Percentiles rank a stretch among this genome's conserved stretches.
phyloP scores from a whole-genome alignment of 2,329 filamentous ascomycete species.

The Colletotrichum sp. region DNA sequence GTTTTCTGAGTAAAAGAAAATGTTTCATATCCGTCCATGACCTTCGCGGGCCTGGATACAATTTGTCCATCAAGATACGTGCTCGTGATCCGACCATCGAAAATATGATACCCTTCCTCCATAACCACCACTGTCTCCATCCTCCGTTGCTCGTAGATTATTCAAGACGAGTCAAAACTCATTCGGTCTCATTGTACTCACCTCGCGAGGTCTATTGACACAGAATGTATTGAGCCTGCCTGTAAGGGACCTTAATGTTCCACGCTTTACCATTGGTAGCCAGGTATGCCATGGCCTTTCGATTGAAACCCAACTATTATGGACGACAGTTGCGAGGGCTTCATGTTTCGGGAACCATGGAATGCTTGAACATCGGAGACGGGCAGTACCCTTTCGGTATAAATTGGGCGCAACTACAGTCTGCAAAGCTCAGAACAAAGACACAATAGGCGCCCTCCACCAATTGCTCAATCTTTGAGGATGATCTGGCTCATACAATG shows the following conservation, averaged over 20 bases:
- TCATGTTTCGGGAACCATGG: background rate
- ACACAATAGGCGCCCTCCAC: background rate
- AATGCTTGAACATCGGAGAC: background rate
- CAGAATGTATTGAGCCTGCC: no score
- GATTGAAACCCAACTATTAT: background rate
- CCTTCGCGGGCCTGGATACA: no score
- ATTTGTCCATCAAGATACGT: rapidly evolving
- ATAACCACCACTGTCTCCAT: background rate
- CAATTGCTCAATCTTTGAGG: background rate
- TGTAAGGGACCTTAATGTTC: no score
- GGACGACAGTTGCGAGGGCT: background rate
- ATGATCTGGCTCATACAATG: background rate
- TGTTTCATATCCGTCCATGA: rapidly evolving
- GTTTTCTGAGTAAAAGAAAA: no score
- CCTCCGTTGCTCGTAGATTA: background rate
- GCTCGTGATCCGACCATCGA: background rate
- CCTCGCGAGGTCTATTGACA: no score
- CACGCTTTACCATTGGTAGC: no score
- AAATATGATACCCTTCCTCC: background rate
- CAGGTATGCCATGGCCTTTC: no score
- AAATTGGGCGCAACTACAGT: background rate
- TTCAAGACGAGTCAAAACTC: background rate
- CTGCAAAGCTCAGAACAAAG: background rate
- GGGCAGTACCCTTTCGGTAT: rapidly evolving
- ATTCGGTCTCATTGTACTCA: background rate